Evolutionary conservation across 2,329 filamentous ascomycete genomes (phyloP), one percentile per base, ranked within the genome.

Genomic region (Dichotomopilus funicola): DNA sequence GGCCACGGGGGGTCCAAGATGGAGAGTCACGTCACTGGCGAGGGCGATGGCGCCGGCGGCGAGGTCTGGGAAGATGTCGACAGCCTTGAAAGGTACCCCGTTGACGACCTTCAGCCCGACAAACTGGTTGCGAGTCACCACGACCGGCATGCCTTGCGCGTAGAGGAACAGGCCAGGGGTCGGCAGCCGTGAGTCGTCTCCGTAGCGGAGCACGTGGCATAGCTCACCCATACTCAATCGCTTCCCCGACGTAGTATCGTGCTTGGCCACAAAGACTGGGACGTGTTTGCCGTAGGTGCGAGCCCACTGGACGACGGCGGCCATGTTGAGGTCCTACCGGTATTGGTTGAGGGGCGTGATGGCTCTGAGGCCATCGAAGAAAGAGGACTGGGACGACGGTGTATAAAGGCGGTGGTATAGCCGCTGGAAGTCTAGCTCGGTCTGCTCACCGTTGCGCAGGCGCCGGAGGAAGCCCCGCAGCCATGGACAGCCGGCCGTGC

Each of bases 141-240:
- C 45, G 1, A 47, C 45, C 34, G 45, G 45, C 34, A 47, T 47
- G 5, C 45, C 45, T 19, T 47, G 45, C 4, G 34, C n/a, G n/a
- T 47, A 47, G 33, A 47, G 37, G 34, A 47, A 47, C 3, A 47
- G 34, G 45, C 45, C 34, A 0, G 45, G 45, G 5, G 45, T 47
- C 10, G 34, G 45, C n/a, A 47, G 45, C 45, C 44, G 40, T 1
- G 53, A 55, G 53, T 51, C 53, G 48, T 55, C 48, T 35, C 53
- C 48, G 48, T 55, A 12, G 42, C 53, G 53, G 41, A 55, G 53
- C 35, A 55, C 41, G 35, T 47, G 1, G 42, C 43, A 1, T 5
- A 55, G 42, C 36, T 63, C 55, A 9, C 58, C 45, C 13, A 55
- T 56, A 35, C 51, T 47, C 2, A 63, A 47, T 19, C 58, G 45